These are phyloP conservation scores for Fermentozyma sake DNA, from an alignment of 1,139 yeast species.

Conservation along the genomic window DNA sequence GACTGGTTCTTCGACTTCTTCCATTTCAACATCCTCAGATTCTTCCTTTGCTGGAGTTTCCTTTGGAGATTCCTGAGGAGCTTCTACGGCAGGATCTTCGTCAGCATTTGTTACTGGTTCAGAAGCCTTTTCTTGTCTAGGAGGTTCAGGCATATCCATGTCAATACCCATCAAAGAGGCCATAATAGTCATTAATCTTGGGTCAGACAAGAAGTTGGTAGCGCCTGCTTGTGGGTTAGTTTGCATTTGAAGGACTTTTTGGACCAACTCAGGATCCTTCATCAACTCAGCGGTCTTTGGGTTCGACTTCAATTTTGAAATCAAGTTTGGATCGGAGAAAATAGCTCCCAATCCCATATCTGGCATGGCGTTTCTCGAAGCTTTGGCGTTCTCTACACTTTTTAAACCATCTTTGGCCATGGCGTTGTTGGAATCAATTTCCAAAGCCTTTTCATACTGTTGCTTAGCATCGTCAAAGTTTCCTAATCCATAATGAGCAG, in stretches of 20 bases:
- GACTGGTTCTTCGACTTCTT: constrained; percentile 20
- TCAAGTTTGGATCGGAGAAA: constrained; percentile 76
- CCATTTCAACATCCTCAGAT: constrained; percentile 34
- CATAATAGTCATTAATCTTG: constrained; percentile 83
- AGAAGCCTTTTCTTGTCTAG: constrained; percentile 18
- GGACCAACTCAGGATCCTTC: constrained; percentile 83
- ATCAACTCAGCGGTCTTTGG: constrained; percentile 85
- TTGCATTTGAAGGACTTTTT: constrained; percentile 63
- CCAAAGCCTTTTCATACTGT: constrained; percentile 76
- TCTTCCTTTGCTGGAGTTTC: constrained; percentile 13
- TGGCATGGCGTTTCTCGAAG: constrained; percentile 44
- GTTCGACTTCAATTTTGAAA: constrained; percentile 69
- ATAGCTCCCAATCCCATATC: constrained; percentile 75
- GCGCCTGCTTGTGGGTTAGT: constrained; percentile 72
- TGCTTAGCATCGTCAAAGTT: constrained; percentile 65
- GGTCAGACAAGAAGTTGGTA: constrained; percentile 66
- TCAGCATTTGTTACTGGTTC: constrained; percentile 19
- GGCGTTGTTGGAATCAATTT: constrained; percentile 74
- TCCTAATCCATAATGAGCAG: constrained; percentile 86
- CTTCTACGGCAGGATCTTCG: constrained; percentile 22
- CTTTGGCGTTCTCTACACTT: constrained; percentile 58
- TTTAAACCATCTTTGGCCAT: constrained; percentile 84
- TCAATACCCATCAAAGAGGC: constrained; percentile 85
- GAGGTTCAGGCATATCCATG: constrained; percentile 46
- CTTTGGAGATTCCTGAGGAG: constrained; percentile 15